Evolutionary conservation across 2,329 filamentous ascomycete species (phyloP).

Genomic region (Fusarium avenaceum): DNA sequence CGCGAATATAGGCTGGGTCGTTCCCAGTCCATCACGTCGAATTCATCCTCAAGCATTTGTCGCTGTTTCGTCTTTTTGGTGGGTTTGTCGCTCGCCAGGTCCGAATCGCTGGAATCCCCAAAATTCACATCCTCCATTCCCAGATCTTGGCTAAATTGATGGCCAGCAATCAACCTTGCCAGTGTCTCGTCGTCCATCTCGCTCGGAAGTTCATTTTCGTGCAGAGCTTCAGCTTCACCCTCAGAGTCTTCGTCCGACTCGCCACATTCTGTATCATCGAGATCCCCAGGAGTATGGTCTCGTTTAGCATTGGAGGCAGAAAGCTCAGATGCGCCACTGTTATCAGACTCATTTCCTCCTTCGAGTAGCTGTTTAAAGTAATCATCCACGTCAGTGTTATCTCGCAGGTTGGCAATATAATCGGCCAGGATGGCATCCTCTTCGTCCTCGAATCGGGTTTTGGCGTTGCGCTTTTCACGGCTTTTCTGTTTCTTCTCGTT

Average conservation of each 20-base stretch:
- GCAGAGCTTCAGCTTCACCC: constrained; percentile 12
- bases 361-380: constrained; percentile 32
- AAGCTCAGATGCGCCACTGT: constrained; percentile 58
- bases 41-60: constrained; percentile 66
- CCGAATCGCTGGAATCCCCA: constrained; percentile 36
- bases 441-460: constrained; percentile 46
- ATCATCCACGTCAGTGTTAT: constrained; percentile 66
- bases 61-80: constrained; percentile 57
- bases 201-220: constrained; percentile 30
- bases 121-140: constrained; percentile 36
- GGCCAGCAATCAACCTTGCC: constrained; percentile 45
- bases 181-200: constrained; percentile 49
- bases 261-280: constrained; percentile 48
- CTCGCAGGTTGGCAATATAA: constrained; percentile 76
- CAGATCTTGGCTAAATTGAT: constrained; percentile 40
- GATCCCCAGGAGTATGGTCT: constrained; percentile 68
- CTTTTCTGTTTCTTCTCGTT: constrained; percentile 38
- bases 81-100: constrained; percentile 22
- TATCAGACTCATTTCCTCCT: constrained; percentile 26
- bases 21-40: constrained; percentile 89
- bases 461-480: constrained; percentile 39
- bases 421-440: constrained; percentile 74
- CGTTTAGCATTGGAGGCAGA: constrained; percentile 51
- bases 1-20: constrained; percentile 73
- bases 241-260: constrained; percentile 28